Conservation (phyloP, 2,329 filamentous ascomycete genomes). For the Lachnellula suecica region DNA sequence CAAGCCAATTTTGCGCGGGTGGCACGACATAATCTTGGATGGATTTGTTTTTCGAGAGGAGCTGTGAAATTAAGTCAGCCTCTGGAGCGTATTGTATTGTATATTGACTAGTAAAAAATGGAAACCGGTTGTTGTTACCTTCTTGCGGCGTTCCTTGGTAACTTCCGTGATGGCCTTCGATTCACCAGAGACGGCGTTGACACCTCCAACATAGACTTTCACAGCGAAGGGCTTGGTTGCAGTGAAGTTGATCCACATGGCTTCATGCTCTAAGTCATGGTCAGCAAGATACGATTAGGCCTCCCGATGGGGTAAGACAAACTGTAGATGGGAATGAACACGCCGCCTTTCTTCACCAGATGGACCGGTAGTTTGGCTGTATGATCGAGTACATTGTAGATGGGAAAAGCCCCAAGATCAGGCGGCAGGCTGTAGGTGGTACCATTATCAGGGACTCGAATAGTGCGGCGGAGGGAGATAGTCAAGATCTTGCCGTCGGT, state of each 20-base stretch:
- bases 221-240: constrained; percentile 33
- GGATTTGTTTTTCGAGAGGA: not conserved
- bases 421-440: constrained; percentile 36
- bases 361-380: constrained; percentile 31
- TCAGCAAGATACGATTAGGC: no score
- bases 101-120: no score
- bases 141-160: constrained; percentile 9
- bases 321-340: constrained; percentile 46
- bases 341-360: constrained; percentile 40
- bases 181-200: constrained; percentile 42
- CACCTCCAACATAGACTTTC: constrained; percentile 39
- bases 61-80: not conserved
- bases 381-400: constrained; percentile 37
- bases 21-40: constrained; percentile 44
- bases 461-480: constrained; percentile 40
- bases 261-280: constrained; percentile 35
- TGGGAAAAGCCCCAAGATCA: constrained; percentile 37
- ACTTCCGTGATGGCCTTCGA: constrained; percentile 21
- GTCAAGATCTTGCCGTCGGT: constrained; percentile 19
- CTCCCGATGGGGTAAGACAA: no score
- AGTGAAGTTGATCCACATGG: constrained; percentile 42
- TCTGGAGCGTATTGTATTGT: no score
- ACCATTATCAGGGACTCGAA: constrained; percentile 43
- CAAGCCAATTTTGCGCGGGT: constrained; percentile 40
- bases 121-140: no score